Evolutionary conservation across 768 basidiomycete genomes (phyloP), one percentile per base, ranked within the genome.

Genomic region (Inosperma sp.): DNA sequence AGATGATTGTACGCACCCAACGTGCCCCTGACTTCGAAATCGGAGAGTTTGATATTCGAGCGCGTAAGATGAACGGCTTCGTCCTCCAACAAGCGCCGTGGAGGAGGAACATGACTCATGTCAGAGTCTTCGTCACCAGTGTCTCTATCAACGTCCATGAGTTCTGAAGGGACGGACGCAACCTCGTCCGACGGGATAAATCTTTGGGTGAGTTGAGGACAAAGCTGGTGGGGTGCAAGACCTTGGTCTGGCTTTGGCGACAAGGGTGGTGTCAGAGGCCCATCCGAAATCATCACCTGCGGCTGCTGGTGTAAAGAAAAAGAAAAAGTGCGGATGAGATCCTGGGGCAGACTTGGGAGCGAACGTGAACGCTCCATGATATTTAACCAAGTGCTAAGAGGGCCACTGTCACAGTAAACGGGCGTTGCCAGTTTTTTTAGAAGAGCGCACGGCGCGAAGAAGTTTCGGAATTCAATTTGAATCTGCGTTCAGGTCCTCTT

Each of bases 1-100:
- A 40, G 26, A 53, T 33, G 41, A 52, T n/a, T 48, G 22, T 17
- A 66, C 77, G 47, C 58, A 88, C 88, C 88, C 48, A 90, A 64
- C 4, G 88, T 83, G 10, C 88, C 86, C 59, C 83, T 79, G 47
- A 90, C 83, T 65, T 91, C 86, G 56, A 92, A 91, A 63, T 89
- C 87, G 5, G 83, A 83, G 45, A 92, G 66, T 53, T 75, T 81
- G 51, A 89, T 71, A 14, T 85, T 84, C 5, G 71, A 63, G 54
- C 72, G 72, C 55, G 79, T 72, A 3, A 88, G 68, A 59, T 83
- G 86, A 31, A 81, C 80, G 59, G 75, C 68, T 58, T 89, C 85
- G 53, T 89, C 83, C 59, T 88, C 85, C 9, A 90, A 71, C 35
- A 81, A 70, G 51, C 82, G 73, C 17, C 72, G 71, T 3, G 84